phyloP scores from a whole-genome alignment of 2,329 filamentous ascomycete genomes.

The Hypoxylon rubiginosum region DNA sequence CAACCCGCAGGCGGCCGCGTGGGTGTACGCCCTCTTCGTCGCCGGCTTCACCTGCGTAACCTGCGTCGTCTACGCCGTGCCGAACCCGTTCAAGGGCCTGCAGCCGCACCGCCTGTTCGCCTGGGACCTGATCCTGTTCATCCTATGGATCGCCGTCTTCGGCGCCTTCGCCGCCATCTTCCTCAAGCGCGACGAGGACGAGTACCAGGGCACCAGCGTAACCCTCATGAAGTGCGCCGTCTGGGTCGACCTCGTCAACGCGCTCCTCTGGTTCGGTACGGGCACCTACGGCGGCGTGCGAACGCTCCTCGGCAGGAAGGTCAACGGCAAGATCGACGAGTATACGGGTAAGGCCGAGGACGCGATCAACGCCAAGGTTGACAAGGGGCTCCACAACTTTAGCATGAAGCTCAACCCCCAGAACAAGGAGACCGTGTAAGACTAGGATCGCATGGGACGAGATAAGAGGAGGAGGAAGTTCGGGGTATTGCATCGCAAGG shows the following conservation, averaged over 20 bases:
- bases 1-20: slow-evolving; percentile 65
- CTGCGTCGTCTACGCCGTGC: slow-evolving; percentile 57
- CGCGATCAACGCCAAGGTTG: slow-evolving; percentile 32
- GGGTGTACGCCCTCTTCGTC: slow-evolving; percentile 74
- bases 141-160: slow-evolving; percentile 75
- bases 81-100: slow-evolving; percentile 48
- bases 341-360: slow-evolving; percentile 35
- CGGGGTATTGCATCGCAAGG: slow-evolving; percentile 9
- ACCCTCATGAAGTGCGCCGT: slow-evolving; percentile 76
- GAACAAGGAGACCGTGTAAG: slow-evolving; percentile 27
- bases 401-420: slow-evolving; percentile 33
- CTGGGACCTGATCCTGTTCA: slow-evolving; percentile 60
- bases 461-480: neutral
- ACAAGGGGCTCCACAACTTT: slow-evolving; percentile 25
- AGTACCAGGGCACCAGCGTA: slow-evolving; percentile 60
- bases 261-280: slow-evolving; percentile 73
- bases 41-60: slow-evolving; percentile 68
- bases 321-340: slow-evolving; percentile 42
- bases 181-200: slow-evolving; percentile 68
- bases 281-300: slow-evolving; percentile 59
- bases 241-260: slow-evolving; percentile 78
- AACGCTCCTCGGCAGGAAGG: slow-evolving; percentile 57
- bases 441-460: neutral
- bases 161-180: slow-evolving; percentile 81
- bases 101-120: slow-evolving; percentile 59